Base-by-base conservation (phyloP, 192 early-diverging fungal species). In the Paraglomus occultum region DNA sequence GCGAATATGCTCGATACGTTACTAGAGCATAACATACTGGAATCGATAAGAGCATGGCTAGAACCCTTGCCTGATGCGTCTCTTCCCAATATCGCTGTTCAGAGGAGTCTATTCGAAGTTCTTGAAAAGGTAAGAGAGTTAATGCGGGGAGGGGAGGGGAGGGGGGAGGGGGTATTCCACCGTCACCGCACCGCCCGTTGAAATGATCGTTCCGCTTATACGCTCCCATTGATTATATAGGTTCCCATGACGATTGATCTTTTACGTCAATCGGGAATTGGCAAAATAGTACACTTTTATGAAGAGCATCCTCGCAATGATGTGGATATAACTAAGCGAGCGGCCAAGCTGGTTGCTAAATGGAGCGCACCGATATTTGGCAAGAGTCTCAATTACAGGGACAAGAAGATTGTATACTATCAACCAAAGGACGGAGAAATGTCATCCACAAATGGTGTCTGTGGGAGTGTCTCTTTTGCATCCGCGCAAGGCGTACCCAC, bases 1-100 rank as follows among this genome's bases (percentile, higher is more conserved):
- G 69, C 81, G 47, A 79, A 85, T 50, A 72, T 85, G 42, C 82
- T 85, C 61, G 89, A 90, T 53, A 79, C 83, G 18, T 85, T 91
- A 69, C 51, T 96, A 58, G 93, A 96, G 45, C 88, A 90, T 74
- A 82, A 89, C 71, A 88, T 96, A 45, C 77, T 95, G 47, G 89
- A 90, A 46, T 84, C 89, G 22, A 88, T 96, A 54, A 86, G 88
- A 62, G 67, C 87, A 10, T 96, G 93, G 93, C 79, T 96, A n/a
- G 94, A 96, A 75, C 94, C 94, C 14, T 76, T 96, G 20, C 86
- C 88, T 20, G 93, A 95, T 74, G 88, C 90, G 18, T 89, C 91
- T 12, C 78, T 96, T 74, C 94, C 94, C 6, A 87, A 81, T 70
- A 78, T 94, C 51, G 92, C 93, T 71, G 86, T 96, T 63, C 93